Conservation (phyloP, 345 rosid genomes). For the Orychophragmus violaceus region DNA sequence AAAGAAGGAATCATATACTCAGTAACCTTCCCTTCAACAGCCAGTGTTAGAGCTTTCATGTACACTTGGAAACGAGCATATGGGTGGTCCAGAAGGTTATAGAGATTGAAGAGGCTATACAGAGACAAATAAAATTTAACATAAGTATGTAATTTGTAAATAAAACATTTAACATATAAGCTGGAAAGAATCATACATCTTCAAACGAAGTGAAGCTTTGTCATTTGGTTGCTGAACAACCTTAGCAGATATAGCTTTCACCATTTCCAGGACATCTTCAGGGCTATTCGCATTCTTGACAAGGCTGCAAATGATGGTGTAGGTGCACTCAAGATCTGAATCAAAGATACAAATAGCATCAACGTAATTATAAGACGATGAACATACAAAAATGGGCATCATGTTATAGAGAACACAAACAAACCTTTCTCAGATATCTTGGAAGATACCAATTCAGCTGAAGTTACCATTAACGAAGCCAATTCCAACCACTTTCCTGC, state of each 20-base stretch:
- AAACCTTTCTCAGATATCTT: slow-evolving; percentile 95
- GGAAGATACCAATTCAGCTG: slow-evolving; percentile 77
- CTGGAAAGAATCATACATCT: slow-evolving; percentile 49
- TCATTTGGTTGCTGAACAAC: slow-evolving; percentile 75
- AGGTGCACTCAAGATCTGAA: slow-evolving; percentile 90
- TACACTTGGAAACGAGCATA: slow-evolving; percentile 69
- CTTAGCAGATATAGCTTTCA: slow-evolving; percentile 65
- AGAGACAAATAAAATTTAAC: slow-evolving; percentile 18
- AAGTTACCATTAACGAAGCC: slow-evolving; percentile 75
- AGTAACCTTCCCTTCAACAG: slow-evolving; percentile 69
- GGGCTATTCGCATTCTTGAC: slow-evolving; percentile 54
- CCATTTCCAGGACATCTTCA: slow-evolving; percentile 71
- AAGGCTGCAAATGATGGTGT: slow-evolving; percentile 88
- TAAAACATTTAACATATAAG: neutral
- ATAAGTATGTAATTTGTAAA: slow-evolving; percentile 11
- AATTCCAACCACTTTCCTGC: slow-evolving; percentile 71
- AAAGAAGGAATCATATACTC: slow-evolving; percentile 69
- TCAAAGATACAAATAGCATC: neutral
- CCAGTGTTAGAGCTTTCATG: slow-evolving; percentile 66
- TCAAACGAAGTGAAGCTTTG: slow-evolving; percentile 79
- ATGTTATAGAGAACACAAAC: neutral
- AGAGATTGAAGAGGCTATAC: slow-evolving; percentile 85
- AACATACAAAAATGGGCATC: neutral
- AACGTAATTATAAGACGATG: neutral
- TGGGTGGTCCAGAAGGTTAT: slow-evolving; percentile 68